Conservation (phyloP, 1,284 basidiomycete genomes). For the Trametes sp. region DNA sequence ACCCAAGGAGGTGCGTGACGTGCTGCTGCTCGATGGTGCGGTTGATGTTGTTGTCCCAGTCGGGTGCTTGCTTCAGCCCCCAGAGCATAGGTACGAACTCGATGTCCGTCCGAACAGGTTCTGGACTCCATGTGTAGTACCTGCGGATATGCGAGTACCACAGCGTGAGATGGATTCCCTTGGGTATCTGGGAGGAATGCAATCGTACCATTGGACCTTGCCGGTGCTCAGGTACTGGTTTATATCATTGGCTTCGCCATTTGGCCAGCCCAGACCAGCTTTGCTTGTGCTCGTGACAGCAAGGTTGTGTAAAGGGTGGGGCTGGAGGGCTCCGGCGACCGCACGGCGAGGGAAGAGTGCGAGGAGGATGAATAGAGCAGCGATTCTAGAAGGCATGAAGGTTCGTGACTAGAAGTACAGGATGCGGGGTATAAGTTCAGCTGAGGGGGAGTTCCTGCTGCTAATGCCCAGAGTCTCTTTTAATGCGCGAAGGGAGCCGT, state of each 20-base stretch:
- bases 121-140: slow-evolving; percentile 47
- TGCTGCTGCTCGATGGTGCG: slow-evolving; percentile 36
- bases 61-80: slow-evolving; percentile 40
- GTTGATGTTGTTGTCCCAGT: slow-evolving; percentile 43
- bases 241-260: slow-evolving; percentile 37
- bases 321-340: not conserved
- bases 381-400: slow-evolving; percentile 20
- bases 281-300: slow-evolving; percentile 28
- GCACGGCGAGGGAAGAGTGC: slow-evolving; percentile 19
- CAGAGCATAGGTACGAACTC: slow-evolving; percentile 51
- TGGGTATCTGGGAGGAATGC: not conserved
- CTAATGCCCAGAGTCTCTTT: not conserved
- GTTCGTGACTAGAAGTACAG: slow-evolving; percentile 5
- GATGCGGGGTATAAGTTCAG: not conserved
- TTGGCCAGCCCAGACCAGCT: slow-evolving; percentile 46
- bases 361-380: slow-evolving; percentile 19
- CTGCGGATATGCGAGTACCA: slow-evolving; percentile 31
- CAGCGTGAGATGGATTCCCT: not conserved
- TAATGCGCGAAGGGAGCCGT: slow-evolving; percentile 6
- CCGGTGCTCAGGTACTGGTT: slow-evolving; percentile 41
- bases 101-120: slow-evolving; percentile 34
- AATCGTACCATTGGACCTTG: slow-evolving; percentile 43
- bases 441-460: not conserved
- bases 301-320: not conserved
- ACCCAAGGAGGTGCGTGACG: slow-evolving; percentile 42